Evolutionary conservation across 305 asterid genomes (phyloP), one percentile per base, ranked within the genome.

Genomic region (Rubia tinctorum): DNA sequence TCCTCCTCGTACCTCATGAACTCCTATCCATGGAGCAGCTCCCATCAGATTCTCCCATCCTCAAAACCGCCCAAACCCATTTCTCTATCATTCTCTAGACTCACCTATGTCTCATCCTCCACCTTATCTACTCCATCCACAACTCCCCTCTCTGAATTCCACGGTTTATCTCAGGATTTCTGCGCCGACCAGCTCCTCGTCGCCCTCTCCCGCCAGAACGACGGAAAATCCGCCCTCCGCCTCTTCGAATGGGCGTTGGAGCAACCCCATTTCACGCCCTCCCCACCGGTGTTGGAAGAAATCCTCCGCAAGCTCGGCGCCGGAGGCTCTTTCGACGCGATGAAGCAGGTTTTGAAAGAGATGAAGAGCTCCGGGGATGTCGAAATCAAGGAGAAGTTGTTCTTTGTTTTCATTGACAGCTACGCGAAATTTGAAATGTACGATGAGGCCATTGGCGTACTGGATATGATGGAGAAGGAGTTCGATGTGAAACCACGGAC

Each of bases 211-310:
- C 67, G 71, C 25, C 89, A 89, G 70, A 80, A 82, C 25, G 90
- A 94, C 37, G 98, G 84, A 71, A 69, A 75, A 8, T 81, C 89
- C 12, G 96, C 92, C 56, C 86, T 90, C 25, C 76, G 73, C 6
- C 84, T 94, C 56, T 90, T 88, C 69, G 78, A 82, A 58, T 89
- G 95, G 97, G 99, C 97, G 17, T 72, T 86, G 20, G 82, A 82
- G 82, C 98, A 90, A 84, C 89, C 96, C 12, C 86, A 85, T 78
- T 92, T 90, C 72, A 70, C 72, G 13, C 97, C 96, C 68, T 69
- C 85, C 39, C 75, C 82, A 78, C 81, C 86, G 1, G 18, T 90
- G 8, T 90, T 88, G 20, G 96, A 92, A 76, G 98, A 90, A 69
- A 75, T 94, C 72, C 82, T 94, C 0, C 78, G 80, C n/a, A 92